Evolutionary conservation across 148 eudicot species (phyloP).

Genomic region (Bassia scoparia): DNA sequence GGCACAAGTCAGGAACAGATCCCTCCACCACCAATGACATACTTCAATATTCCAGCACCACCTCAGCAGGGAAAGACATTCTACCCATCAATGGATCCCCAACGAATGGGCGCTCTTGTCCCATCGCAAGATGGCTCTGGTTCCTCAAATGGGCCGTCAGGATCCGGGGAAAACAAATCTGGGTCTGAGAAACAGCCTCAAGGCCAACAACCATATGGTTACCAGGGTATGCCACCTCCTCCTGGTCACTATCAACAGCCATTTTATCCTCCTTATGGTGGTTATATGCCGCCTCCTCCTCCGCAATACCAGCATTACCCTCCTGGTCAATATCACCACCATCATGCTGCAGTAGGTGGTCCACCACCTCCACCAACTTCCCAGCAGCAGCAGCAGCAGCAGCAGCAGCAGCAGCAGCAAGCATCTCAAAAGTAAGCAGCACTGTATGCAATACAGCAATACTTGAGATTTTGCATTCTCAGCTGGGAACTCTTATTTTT

Average conservation of each 20-base stretch:
- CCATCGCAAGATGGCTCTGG: constrained; percentile 66
- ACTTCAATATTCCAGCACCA: constrained; percentile 73
- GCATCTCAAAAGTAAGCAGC: constrained; percentile 28
- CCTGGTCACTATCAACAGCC: constrained; percentile 65
- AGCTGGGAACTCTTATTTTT: constrained; percentile 1
- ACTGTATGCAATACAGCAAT: background rate
- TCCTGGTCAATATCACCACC: constrained; percentile 40
- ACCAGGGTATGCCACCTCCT: constrained; percentile 52
- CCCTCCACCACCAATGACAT: constrained; percentile 51
- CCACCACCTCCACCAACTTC: constrained; percentile 31
- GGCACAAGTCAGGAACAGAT: constrained; percentile 52
- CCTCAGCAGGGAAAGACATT: constrained; percentile 63
- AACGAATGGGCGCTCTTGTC: constrained; percentile 87
- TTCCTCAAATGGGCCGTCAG: constrained; percentile 32
- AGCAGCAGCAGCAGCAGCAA: constrained; percentile 19
- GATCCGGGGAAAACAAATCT: constrained; percentile 45
- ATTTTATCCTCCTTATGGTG: constrained; percentile 69
- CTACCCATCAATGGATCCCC: constrained; percentile 98
- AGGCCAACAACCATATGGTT: constrained; percentile 41
- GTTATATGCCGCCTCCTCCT: constrained; percentile 59
- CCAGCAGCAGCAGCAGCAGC: constrained; percentile 22
- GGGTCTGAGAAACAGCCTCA: constrained; percentile 47
- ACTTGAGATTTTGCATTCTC: background rate
- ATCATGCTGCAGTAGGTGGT: constrained; percentile 21
- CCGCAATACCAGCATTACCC: constrained; percentile 67